Evolutionary conservation across 169 alveolate species (phyloP).

Genomic region (Plasmodium malariae): DNA sequence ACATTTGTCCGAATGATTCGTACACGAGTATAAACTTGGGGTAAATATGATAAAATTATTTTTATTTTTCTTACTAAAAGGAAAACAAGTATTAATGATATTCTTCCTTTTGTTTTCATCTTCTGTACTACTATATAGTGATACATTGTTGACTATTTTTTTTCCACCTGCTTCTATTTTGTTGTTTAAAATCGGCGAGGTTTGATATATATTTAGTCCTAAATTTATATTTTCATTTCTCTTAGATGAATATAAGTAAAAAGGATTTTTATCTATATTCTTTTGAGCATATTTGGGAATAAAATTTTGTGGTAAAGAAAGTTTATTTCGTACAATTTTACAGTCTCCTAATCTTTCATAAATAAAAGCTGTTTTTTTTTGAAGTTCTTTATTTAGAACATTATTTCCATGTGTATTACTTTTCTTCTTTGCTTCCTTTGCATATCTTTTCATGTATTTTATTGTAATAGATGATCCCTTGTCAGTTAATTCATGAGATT

Average conservation of each 20-base stretch:
- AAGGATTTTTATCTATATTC: constrained; percentile 28
- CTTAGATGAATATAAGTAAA: neutral
- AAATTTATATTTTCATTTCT: constrained; percentile 8
- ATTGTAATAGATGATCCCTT: no score
- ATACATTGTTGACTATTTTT: neutral
- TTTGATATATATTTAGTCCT: neutral
- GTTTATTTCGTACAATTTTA: constrained; percentile 3
- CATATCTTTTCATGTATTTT: no score
- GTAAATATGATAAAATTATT: neutral
- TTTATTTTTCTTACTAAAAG: neutral
- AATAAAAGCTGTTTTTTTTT: neutral
- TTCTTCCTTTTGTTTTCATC: constrained; percentile 1
- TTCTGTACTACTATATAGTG: neutral
- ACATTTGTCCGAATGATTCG: no score
- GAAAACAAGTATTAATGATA: neutral
- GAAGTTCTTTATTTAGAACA: no score
- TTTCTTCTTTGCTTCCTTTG: neutral
- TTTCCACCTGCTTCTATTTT: neutral
- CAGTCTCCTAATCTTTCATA: neutral
- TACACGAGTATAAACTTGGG: no score
- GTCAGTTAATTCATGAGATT: neutral
- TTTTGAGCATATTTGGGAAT: no score
- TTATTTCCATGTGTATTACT: no score
- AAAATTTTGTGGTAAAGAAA: no score
- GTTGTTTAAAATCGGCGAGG: neutral